A percentile compares a stretch with the other conserved stretches of the same genome.
These are phyloP conservation scores for Aspergillus affinis DNA, from an alignment of 495 filamentous ascomycete genomes.

Conservation along the genomic window DNA sequence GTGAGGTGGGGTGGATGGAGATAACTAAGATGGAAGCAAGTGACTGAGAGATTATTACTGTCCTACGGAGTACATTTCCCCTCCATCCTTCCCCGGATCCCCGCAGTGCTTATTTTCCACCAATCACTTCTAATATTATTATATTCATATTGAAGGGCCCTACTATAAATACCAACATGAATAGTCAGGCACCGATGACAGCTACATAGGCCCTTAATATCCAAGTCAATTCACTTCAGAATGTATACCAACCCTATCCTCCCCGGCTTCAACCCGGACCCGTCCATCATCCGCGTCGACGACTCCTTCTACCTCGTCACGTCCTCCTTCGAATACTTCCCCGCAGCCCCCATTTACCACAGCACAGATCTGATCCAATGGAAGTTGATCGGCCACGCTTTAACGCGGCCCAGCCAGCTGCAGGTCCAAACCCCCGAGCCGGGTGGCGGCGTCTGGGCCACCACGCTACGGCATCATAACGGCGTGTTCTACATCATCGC, in stretches of 20 bases:
- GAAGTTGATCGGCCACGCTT: constrained; percentile 53
- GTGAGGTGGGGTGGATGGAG: background rate
- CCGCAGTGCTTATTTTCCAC: constrained; percentile 7
- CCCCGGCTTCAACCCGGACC: constrained; percentile 44
- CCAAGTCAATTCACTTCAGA: background rate
- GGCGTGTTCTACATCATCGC: constrained; percentile 42
- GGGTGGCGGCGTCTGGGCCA: constrained; percentile 47
- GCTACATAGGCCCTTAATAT: too few species aligned
- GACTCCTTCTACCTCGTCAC: constrained; percentile 45
- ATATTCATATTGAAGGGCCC: too few species aligned
- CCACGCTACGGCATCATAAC: constrained; percentile 41
- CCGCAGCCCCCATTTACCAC: constrained; percentile 47
- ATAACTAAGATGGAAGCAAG: background rate
- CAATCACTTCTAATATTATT: background rate
- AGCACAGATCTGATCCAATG: constrained; percentile 47
- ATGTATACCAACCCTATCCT: constrained; percentile 38
- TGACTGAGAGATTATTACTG: too few species aligned
- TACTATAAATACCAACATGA: too few species aligned
- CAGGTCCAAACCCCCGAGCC: constrained; percentile 59
- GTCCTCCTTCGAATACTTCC: constrained; percentile 51
- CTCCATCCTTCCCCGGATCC: background rate
- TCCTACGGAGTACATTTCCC: background rate
- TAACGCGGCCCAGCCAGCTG: constrained; percentile 57
- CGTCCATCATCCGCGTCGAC: constrained; percentile 39
- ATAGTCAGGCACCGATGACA: too few species aligned